These are phyloP conservation scores for Gastrolobium villosum DNA, from an alignment of 306 rosid species.

Conservation along the genomic window DNA sequence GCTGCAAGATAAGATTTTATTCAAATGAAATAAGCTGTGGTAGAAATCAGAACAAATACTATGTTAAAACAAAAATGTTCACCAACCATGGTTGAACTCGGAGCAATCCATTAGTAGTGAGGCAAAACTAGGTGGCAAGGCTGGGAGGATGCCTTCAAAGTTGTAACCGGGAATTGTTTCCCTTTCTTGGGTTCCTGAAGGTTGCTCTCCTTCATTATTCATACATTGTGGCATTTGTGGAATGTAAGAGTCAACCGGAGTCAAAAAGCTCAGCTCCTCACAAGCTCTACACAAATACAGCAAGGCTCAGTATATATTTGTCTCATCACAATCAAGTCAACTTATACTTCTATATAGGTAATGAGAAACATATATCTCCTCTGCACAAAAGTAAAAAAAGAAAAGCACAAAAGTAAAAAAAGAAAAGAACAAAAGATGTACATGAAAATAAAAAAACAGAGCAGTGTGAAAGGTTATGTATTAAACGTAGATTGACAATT, in stretches of 20 bases:
- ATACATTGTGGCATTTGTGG: slow-evolving; percentile 66
- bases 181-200: slow-evolving; percentile 54
- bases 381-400: slow-evolving; percentile 7
- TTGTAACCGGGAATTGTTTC: slow-evolving; percentile 47
- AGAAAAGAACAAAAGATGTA: slow-evolving; percentile 25
- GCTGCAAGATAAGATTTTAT: slow-evolving; percentile 57
- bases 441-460: slow-evolving; percentile 30
- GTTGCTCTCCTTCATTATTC: slow-evolving; percentile 47
- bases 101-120: slow-evolving; percentile 64
- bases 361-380: slow-evolving; percentile 28
- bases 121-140: slow-evolving; percentile 89
- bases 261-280: slow-evolving; percentile 57
- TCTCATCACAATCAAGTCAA: slow-evolving; percentile 30
- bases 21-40: slow-evolving; percentile 43
- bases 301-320: slow-evolving; percentile 40
- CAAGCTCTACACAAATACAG: slow-evolving; percentile 62
- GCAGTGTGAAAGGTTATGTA: slow-evolving; percentile 18
- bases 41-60: slow-evolving; percentile 37
- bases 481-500: slow-evolving; percentile 21
- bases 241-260: slow-evolving; percentile 58
- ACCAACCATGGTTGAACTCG: slow-evolving; percentile 62
- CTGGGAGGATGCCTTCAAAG: slow-evolving; percentile 56
- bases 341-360: slow-evolving; percentile 30
- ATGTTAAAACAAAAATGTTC: slow-evolving; percentile 16
- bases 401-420: slow-evolving; percentile 29